phyloP scores from a whole-genome alignment of 2,329 filamentous ascomycete genomes.

The Phaeophleospora eucalypticola region DNA sequence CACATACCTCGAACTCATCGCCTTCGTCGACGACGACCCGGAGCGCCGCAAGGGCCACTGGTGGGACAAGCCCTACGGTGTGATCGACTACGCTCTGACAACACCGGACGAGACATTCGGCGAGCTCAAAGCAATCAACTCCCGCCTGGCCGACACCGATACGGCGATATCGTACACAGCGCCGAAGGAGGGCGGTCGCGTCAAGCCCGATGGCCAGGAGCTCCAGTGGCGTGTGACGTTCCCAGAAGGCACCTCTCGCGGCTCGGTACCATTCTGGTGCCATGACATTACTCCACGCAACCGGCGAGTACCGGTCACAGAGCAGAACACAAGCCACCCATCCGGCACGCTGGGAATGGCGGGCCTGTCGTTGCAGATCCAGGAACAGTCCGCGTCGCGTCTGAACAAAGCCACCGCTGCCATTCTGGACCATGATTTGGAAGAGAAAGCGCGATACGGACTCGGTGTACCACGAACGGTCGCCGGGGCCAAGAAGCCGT shows the following conservation, averaged over 20 bases:
- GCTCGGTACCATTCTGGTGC: conserved; percentile 60
- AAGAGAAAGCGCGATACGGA: conserved; percentile 8
- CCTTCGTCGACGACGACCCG: conserved; percentile 51
- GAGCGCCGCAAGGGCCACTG: conserved; percentile 48
- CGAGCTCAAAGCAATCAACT: conserved; percentile 20
- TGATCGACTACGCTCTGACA: conserved; percentile 61
- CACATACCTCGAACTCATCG: conserved; percentile 63
- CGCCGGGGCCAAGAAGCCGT: conserved; percentile 10
- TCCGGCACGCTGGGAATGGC: conserved; percentile 51
- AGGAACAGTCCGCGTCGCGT: conserved; percentile 7
- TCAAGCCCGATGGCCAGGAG: conserved; percentile 51
- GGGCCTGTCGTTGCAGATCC: conserved; percentile 30
- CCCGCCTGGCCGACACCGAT: conserved; percentile 17
- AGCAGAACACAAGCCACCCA: conserved; percentile 44
- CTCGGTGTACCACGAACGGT: conserved; percentile 13
- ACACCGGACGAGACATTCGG: conserved; percentile 14
- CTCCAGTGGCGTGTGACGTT: conserved; percentile 59
- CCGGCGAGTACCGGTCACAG: conserved; percentile 51
- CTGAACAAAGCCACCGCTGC: conserved; percentile 18
- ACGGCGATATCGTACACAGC: conserved; percentile 45
- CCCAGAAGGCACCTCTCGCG: conserved; percentile 23
- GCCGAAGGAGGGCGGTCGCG: conserved; percentile 52
- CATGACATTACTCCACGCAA: conserved; percentile 57
- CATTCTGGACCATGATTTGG: conserved; percentile 14
- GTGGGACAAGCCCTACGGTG: conserved; percentile 52